Base-by-base conservation (phyloP, 768 basidiomycete species). In the Cystobasidium ongulense region DNA sequence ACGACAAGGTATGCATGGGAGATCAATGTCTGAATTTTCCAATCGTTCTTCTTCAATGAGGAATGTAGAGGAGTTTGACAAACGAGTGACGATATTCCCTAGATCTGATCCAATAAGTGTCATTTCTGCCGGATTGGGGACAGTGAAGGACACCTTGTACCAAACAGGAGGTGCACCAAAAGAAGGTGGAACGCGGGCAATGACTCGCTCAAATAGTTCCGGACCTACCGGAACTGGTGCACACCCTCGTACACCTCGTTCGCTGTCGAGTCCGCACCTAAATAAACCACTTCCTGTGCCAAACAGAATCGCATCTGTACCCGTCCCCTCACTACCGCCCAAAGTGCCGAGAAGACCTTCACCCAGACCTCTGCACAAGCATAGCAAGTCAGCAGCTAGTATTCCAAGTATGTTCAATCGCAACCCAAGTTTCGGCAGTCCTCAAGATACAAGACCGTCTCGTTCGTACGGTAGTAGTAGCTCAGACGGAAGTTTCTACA, bases 121-220 rank as follows among this genome's bases (percentile, higher is more conserved):
- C 27, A 54, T 71, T 15, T 36, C 29, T 21, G 35, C 53, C 36
- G 68, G 68, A 5, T n/a, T 27, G 1, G 68, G 33, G 17, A 31
- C 53, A 13, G 68, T 71, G 2, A 71, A 59, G 27, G 68, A 71
- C 29, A 71, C 68, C 43, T 52, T 71, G 25, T 71, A 5, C 43
- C 25, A 52, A 25, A 33, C 57, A 21, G 57, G 57, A 27, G 33
- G 25, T 5, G 57, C 29, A 13, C 33, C 57, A 2, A 27, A 59
- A 27, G 29, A 27, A 7, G 11, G 23, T 59, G 25, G 13, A 35
- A 27, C 11, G 25, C 27, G 5, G 1, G 23, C 57, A 17, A 2
- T 21, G 3, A 17, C 18, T 50, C 46, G 46, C n/a, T 21, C 46
- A 50, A n/a, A 7, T 11, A 50, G n/a, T 8, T 4, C 46, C 18